Evolutionary conservation across 106 monocot species (phyloP), one percentile per base, ranked within the genome.

Genomic region (Allium cepa): DNA sequence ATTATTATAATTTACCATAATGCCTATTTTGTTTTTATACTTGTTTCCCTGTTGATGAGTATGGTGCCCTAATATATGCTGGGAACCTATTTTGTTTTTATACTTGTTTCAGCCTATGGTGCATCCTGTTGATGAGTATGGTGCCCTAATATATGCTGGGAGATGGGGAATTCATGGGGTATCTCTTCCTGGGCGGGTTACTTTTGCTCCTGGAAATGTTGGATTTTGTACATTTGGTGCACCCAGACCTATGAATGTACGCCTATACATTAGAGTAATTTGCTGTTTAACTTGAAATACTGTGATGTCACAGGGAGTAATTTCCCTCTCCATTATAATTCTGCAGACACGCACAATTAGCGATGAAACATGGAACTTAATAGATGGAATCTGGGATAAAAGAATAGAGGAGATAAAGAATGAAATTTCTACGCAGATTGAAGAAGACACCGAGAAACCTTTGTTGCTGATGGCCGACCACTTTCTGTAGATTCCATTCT

Each of bases 131-230:
- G 93, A 93, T 78, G 89, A 93, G 69, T 86, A 84, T 72, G 89
- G 86, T 15, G 83, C 89, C 46, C 86, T 86, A 51, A 73, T 86
- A 68, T 89, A 93, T 86, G 81, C 89, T 73, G 89, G 93, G 76
- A 80, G 93, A 71, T 93, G 93, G 93, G 93, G 89, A 74, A 84
- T 81, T 72, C 75, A 93, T 82, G 88, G 93, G 26, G 64, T 84
- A 15, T 89, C 89, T 73, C 89, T 84, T 67, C 85, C 93, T 46
- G 88, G 88, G 17, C 78, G 93, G 72, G 74, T 86, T 13, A 93
- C 88, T 36, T 93, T 89, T 86, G 88, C 93, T 49, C 93, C 93
- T 46, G 93, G 93, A 71, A 83, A 93, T 73, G 74, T 71, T 11
- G 93, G 93, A 55, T 89, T 81, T 76, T 72, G 79, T 11, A 86